Evolutionary conservation across 2,329 filamentous ascomycete genomes (phyloP), one percentile per base, ranked within the genome.

Genomic region (Colletotrichum salicis): DNA sequence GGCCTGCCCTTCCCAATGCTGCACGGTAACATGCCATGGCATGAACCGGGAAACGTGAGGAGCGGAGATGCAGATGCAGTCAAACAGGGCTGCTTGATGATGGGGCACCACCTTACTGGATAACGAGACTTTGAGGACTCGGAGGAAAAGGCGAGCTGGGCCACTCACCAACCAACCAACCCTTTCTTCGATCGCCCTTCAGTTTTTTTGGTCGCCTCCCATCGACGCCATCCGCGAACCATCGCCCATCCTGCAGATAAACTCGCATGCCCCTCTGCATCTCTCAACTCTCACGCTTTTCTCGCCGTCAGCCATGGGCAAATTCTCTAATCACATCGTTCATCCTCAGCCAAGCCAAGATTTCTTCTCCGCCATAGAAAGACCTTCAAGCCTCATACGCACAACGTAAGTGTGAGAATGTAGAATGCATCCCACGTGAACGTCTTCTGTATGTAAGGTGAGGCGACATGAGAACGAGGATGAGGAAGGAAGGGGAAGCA

Each of bases 51-150:
- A 41, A 41, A 56, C 24, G 41, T 29, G 45, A 58, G 41, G 19
- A 48, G 58, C 35, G 48, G 19, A 71, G 67, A 55, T 55, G 54
- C 41, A 63, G 66, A 55, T 71, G 60, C 70, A 71, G 60, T 41
- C 64, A 61, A 59, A 64, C 65, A 68, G 45, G 56, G 64, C 61
- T 54, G 63, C 54, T 77, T 80, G 82, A 81, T 84, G 83, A 84
- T 84, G 82, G 82, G 83, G 83, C 83, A 83, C 74, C 73, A 73
- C 81, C 77, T 80, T 72, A 84, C 83, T 84, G 82, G 82, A 76
- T 72, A 65, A 72, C 61, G n/a, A 27, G n/a, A n/a, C 10, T 13
- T 33, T 19, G 33, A 22, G 12, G 11, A 37, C 22, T 31, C 3
- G 19, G 6, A 54, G 31, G 5, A 13, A 22, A 54, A 12, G 60